Conservation (phyloP, 352 stramenopile species). For the Sclerospora graminicola region DNA sequence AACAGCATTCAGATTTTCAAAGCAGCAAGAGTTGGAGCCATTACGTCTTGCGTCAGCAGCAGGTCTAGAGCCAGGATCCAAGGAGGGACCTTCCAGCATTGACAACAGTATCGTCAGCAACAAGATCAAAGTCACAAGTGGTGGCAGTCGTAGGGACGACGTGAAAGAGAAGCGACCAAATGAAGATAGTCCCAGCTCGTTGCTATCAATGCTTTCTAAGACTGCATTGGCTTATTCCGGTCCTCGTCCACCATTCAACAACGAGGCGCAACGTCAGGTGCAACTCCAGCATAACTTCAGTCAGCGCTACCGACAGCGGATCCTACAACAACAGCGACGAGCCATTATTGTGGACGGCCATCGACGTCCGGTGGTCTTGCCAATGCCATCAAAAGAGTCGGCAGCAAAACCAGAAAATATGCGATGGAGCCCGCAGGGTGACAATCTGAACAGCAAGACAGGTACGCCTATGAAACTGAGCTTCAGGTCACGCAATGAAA, state of each 20-base stretch:
- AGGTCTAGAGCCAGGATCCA: background rate
- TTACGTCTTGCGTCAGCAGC: too few relatives aligned
- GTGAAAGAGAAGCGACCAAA: conserved; percentile 2
- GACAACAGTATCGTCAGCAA: background rate
- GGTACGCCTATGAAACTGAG: background rate
- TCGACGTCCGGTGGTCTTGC: background rate
- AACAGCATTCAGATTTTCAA: conserved; percentile 1
- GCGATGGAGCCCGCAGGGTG: background rate
- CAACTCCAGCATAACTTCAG: conserved; percentile 9
- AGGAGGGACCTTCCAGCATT: background rate
- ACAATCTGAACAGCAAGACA: background rate
- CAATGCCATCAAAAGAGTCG: background rate
- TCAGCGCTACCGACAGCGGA: conserved; percentile 8
- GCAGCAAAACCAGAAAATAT: conserved; percentile 1
- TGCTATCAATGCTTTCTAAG: background rate
- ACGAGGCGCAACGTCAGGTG: conserved; percentile 5
- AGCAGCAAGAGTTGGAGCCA: conserved; percentile 6
- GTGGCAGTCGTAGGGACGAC: conserved; percentile 8
- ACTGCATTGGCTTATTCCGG: background rate
- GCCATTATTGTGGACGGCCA: conserved; percentile 5
- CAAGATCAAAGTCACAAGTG: background rate
- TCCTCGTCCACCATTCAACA: background rate
- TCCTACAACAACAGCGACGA: conserved; percentile 18
- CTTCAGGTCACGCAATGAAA: background rate
- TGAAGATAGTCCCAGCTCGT: background rate